Percentiles rank a stretch among this genome's conserved stretches.
Conservation (phyloP, 192 early-diverging fungal genomes). For the Hyaloraphidium curvatum region DNA sequence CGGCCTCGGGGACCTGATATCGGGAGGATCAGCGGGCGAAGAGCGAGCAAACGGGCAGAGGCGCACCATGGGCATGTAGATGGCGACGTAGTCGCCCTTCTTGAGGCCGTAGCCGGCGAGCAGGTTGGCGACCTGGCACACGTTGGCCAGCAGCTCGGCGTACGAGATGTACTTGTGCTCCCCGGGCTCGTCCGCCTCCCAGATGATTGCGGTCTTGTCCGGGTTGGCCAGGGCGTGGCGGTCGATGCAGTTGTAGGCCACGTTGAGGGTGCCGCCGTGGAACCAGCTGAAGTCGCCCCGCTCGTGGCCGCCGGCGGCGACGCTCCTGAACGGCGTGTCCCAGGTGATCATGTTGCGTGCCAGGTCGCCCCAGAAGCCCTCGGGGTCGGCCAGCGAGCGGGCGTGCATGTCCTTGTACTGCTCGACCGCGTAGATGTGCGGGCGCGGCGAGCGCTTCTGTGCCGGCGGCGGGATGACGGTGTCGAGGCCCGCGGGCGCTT, state of each 20-base stretch:
- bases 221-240: conserved; percentile 67
- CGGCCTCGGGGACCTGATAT: conserved; percentile 87
- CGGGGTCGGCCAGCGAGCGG: neutral
- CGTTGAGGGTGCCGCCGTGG: conserved; percentile 72
- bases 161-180: conserved; percentile 59
- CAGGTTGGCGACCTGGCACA: conserved; percentile 69
- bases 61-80: conserved; percentile 79
- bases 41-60: neutral
- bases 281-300: conserved; percentile 86
- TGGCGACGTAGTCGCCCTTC: conserved; percentile 85
- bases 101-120: conserved; percentile 58
- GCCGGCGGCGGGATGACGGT: no score
- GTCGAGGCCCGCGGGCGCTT: no score
- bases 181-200: conserved; percentile 73
- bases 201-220: conserved; percentile 33
- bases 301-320: conserved; percentile 6
- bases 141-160: conserved; percentile 56
- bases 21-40: conserved; percentile 42
- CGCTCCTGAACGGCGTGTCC: neutral
- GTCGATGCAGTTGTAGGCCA: conserved; percentile 87
- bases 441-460: no score
- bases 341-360: neutral
- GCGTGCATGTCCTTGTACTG: neutral
- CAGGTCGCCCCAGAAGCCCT: neutral
- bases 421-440: no score